These are phyloP conservation scores for Suillus bovinus DNA, from an alignment of 768 basidiomycete species.

Conservation along the genomic window DNA sequence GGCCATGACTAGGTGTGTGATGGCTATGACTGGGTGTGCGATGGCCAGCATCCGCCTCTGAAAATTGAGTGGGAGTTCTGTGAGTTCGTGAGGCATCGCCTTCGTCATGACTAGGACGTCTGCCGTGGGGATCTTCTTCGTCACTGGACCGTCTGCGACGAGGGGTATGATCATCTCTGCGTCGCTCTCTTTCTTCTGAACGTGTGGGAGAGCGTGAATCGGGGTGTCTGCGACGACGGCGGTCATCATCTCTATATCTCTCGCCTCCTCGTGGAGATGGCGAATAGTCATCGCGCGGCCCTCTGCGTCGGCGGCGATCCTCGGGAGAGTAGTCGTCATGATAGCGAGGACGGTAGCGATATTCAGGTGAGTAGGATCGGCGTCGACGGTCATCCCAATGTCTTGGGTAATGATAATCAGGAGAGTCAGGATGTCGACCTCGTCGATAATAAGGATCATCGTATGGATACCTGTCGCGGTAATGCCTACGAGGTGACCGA, in stretches of 20 bases:
- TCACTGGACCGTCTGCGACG: conserved; percentile 16
- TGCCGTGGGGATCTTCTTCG: conserved; percentile 14
- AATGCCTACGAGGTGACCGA: conserved; percentile 21
- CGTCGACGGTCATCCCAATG: conserved; percentile 7
- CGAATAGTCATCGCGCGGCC: conserved; percentile 1
- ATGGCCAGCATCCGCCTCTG: conserved; percentile 11
- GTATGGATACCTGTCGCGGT: conserved; percentile 8
- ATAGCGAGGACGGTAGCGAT: conserved; percentile 7
- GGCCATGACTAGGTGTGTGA: conserved; percentile 2
- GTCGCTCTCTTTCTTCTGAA: conserved; percentile 1
- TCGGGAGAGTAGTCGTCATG: conserved; percentile 12
- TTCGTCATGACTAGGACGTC: conserved; percentile 14
- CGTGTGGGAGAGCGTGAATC: not conserved
- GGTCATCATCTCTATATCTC: not conserved
- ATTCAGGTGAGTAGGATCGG: conserved; percentile 18
- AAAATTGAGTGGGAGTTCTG: conserved; percentile 9
- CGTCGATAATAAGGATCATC: conserved; percentile 10
- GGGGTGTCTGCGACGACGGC: not conserved
- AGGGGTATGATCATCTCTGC: not conserved
- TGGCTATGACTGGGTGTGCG: conserved; percentile 2
- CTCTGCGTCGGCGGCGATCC: conserved; percentile 10
- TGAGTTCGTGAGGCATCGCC: conserved; percentile 17
- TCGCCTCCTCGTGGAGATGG: not conserved
- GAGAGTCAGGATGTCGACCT: conserved; percentile 12
- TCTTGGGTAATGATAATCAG: conserved; percentile 2